Conservation (phyloP, 129 eudicot species). For the Solidago caesia region DNA sequence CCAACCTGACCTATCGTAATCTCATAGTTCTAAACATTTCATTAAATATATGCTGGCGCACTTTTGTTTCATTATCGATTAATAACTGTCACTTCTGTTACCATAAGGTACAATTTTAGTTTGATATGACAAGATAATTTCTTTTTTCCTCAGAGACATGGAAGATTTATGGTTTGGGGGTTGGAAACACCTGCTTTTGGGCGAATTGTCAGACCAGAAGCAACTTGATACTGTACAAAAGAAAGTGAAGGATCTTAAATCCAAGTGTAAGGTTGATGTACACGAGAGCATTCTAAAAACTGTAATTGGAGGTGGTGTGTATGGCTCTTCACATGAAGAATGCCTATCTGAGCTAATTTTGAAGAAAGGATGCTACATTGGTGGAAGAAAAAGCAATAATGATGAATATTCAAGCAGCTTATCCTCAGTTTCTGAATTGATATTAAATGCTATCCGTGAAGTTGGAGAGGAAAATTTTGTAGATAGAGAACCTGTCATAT, state of each 20-base stretch:
- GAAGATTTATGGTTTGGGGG: conserved; percentile 90
- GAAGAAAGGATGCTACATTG: conserved; percentile 65
- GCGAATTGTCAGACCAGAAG: conserved; percentile 51
- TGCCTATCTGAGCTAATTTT: conserved; percentile 42
- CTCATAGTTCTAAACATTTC: background rate
- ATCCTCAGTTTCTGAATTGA: conserved; percentile 31
- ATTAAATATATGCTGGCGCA: background rate
- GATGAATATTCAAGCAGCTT: conserved; percentile 25
- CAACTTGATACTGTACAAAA: conserved; percentile 43
- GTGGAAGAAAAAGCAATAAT: conserved; percentile 25
- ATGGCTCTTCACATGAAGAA: conserved; percentile 38
- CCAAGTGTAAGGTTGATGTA: conserved; percentile 27
- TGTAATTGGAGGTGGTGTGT: conserved; percentile 38
- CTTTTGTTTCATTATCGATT: background rate
- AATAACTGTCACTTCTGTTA: background rate
- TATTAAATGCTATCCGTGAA: conserved; percentile 36
- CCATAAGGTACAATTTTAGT: background rate
- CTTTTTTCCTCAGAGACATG: conserved; percentile 50
- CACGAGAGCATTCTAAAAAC: conserved; percentile 41
- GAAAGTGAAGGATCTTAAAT: conserved; percentile 49
- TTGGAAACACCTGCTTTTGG: conserved; percentile 75
- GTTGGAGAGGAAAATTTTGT: conserved; percentile 39
- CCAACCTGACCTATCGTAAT: background rate
- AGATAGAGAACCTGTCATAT: conserved; percentile 57
- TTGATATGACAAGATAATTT: background rate